These are phyloP conservation scores for Aspergillus tamarii DNA, from an alignment of 2,329 filamentous ascomycete genomes.

Conservation along the genomic window DNA sequence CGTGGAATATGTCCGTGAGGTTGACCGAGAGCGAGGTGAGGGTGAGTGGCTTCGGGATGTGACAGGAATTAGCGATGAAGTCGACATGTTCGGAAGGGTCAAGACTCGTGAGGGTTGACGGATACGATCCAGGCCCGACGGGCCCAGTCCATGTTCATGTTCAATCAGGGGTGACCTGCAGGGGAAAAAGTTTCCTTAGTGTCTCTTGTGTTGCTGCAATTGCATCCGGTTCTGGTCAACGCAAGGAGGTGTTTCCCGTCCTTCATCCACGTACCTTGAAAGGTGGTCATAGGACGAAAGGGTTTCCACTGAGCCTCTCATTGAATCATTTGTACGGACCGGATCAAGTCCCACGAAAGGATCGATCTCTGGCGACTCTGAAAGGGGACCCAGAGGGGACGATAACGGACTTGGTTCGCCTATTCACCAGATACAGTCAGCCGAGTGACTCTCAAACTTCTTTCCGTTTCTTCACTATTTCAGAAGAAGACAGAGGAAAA, in stretches of 20 bases:
- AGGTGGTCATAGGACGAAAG: conserved; percentile 68
- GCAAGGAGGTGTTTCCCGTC: conserved; percentile 23
- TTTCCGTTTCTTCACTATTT: conserved; percentile 5
- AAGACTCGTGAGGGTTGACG: conserved; percentile 73
- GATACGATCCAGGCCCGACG: conserved; percentile 88
- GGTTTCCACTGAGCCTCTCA: conserved; percentile 78
- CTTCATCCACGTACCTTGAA: conserved; percentile 65
- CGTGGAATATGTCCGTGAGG: conserved; percentile 56
- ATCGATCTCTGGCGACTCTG: conserved; percentile 39
- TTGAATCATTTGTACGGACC: conserved; percentile 58
- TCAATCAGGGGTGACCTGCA: conserved; percentile 80
- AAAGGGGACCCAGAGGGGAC: conserved; percentile 40
- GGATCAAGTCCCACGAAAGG: conserved; percentile 52
- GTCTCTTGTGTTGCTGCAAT: conserved; percentile 12
- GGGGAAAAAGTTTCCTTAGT: conserved; percentile 21
- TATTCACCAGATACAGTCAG: conserved; percentile 25
- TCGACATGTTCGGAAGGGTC: conserved; percentile 66
- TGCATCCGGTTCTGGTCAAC: conserved; percentile 10
- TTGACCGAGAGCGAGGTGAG: conserved; percentile 67
- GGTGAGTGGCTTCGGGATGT: conserved; percentile 68
- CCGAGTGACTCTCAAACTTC: conserved; percentile 9
- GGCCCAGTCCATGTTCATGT: conserved; percentile 83
- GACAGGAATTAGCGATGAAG: conserved; percentile 63
- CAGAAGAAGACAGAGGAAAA: neutral
- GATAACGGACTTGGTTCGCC: conserved; percentile 45